These are phyloP conservation scores for Ajuga chamaepitys DNA, from an alignment of 257 asterid species.

Conservation along the genomic window DNA sequence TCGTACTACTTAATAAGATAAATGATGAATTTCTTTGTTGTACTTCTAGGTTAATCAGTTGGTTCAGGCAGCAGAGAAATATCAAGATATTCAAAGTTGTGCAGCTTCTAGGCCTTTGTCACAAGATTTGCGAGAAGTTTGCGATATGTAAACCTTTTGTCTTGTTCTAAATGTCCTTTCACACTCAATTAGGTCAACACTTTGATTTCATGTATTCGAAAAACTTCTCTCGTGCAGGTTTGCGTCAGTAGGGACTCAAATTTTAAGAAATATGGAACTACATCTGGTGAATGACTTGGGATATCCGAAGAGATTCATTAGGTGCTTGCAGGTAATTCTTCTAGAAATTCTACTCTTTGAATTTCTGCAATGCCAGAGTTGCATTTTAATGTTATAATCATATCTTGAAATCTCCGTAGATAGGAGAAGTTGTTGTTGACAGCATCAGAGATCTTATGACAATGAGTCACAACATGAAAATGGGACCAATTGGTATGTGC, in stretches of 20 bases:
- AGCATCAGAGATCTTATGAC: conserved; percentile 52
- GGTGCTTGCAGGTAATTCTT: conserved; percentile 60
- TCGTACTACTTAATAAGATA: neutral
- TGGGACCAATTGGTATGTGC: conserved; percentile 65
- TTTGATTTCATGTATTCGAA: neutral
- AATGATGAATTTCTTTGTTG: neutral
- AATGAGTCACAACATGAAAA: conserved; percentile 22
- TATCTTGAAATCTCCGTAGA: conserved; percentile 39
- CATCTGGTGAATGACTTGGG: conserved; percentile 60
- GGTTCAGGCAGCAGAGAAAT: conserved; percentile 28
- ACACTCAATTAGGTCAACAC: neutral
- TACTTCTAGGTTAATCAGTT: conserved; percentile 40
- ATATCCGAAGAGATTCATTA: conserved; percentile 44
- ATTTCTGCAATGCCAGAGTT: neutral
- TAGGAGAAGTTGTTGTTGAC: conserved; percentile 45
- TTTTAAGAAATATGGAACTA: conserved; percentile 29
- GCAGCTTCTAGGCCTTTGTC: conserved; percentile 6
- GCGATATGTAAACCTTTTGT: conserved; percentile 28
- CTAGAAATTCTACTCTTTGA: neutral
- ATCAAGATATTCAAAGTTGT: conserved; percentile 15
- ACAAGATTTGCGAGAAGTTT: conserved; percentile 18
- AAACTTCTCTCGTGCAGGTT: conserved; percentile 24
- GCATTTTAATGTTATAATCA: neutral
- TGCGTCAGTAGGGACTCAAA: conserved; percentile 24
- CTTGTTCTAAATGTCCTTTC: neutral